Base-by-base conservation (phyloP, 148 eudicot genomes). In the Silene latifolia region DNA sequence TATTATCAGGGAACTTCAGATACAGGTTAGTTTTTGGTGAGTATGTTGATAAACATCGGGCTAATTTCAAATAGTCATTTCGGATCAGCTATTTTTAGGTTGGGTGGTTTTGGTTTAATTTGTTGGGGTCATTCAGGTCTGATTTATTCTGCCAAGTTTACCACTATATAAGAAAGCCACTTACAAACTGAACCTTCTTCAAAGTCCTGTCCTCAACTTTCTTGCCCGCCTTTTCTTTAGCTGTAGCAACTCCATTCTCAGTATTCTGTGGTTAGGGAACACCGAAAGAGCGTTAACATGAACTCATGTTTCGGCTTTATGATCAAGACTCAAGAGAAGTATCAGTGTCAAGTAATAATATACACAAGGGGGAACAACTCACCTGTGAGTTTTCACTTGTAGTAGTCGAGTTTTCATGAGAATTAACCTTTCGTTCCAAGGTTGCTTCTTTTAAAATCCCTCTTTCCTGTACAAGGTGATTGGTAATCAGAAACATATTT, bases 391-490 rank as follows among this genome's bases (percentile, higher is more conserved):
- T 82, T 75, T 79, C 78, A 64, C 77, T 79, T 72, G 83, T 23
- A 74, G 39, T 56, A 70, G 74, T 81, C 67, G 76, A 77, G 74
- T 44, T 71, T 79, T 85, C 91, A 47, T 80, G 74, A 15, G 71
- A 48, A 66, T 83, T 77, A 63, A 71, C 67, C 83, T 79, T 91
- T 72, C 79, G 86, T 76, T 89, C 96, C 77, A 89, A 65, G 74
- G 83, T 89, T 51, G 98, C 92, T 84, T 95, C 98, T 72, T 82
- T 92, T 39, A 95, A 87, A 80, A 90, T 86, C 44, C 97, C 86
- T 80, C 98, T 88, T 87, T 95, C 98, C 98, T 95, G 85, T 15
- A 84, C 48, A 57, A 77, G 59, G 65, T 29, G 69, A 61, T 11
- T n/a, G 12, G 46, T 29, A 46, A 58, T 80, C 57, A 74, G 66